These are phyloP conservation scores for Penicillium fuscoglaucum DNA, from an alignment of 2,329 filamentous ascomycete species.

Conservation along the genomic window DNA sequence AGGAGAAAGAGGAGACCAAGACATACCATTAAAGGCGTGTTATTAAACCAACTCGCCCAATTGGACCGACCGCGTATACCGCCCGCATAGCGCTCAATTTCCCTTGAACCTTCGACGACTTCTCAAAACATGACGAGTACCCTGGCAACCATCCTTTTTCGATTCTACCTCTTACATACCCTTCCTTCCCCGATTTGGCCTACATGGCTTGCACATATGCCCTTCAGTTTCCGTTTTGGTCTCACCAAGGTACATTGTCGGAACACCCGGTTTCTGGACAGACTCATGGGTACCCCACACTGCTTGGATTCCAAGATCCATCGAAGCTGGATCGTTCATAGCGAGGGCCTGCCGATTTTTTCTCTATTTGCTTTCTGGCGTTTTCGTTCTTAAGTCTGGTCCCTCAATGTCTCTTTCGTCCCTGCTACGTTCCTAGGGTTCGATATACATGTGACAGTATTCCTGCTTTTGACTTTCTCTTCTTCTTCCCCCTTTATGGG, in stretches of 20 bases:
- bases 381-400: slow-evolving; percentile 32
- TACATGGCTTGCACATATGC: slow-evolving; percentile 37
- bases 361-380: slow-evolving; percentile 27
- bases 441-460: slow-evolving; percentile 28
- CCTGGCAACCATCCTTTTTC: slow-evolving; percentile 28
- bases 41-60: not conserved
- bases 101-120: slow-evolving; percentile 28
- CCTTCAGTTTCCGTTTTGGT: slow-evolving; percentile 16
- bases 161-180: slow-evolving; percentile 26
- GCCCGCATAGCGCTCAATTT: slow-evolving; percentile 4
- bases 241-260: slow-evolving; percentile 5
- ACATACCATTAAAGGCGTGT: slow-evolving; percentile 36
- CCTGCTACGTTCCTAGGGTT: slow-evolving; percentile 46
- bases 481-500: slow-evolving; percentile 23
- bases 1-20: slow-evolving; percentile 70
- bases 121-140: slow-evolving; percentile 37
- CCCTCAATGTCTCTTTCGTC: slow-evolving; percentile 30
- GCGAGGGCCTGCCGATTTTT: slow-evolving; percentile 31
- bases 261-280: not conserved
- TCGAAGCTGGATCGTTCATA: slow-evolving; percentile 31
- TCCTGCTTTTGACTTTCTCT: slow-evolving; percentile 20
- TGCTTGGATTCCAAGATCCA: slow-evolving; percentile 4
- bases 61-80: not conserved
- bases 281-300: not conserved
- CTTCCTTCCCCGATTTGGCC: slow-evolving; percentile 21